Evolutionary conservation across 192 early-diverging fungal species (phyloP), one percentile per base, ranked within the genome.

Genomic region (Spinellus fusiger): DNA sequence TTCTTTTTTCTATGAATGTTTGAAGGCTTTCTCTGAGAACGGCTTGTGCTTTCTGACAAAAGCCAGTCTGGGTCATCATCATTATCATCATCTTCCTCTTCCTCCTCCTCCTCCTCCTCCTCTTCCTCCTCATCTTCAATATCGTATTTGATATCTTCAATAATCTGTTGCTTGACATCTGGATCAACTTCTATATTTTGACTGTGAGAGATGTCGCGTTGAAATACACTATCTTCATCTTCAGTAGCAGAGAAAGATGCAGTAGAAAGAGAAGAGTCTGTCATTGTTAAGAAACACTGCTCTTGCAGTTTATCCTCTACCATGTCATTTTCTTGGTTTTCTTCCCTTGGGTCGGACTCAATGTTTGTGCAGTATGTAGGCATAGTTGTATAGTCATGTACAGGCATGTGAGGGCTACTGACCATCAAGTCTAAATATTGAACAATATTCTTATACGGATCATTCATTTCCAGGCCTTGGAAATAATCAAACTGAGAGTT

Each of bases 21-120:
- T 49, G 22, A 49, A 15, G 47, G 18, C 18, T n/a, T 25, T 50
- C 4, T 50, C 20, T 10, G 26, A 12, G 49, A 23, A 25, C 40
- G 15, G 13, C 40, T 2, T 12, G 40, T 5, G 40, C 13, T 12
- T 44, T 2, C 10, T 2, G 40, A 44, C 40, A 44, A n/a, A 2
- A 44, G 10, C 40, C 35, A 56, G 37, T 56, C 54, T 56, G 54
- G 35, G 26, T 56, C 54, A 10, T 56, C 35, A 35, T 56, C 54
- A 44, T 54, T 0, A 15, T 53, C 52, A 31, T 56, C 54, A 1
- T 44, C 20, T 40, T 56, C 54, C 0, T 22, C 18, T 33, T n/a
- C 2, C 31, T 32, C 29, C 27, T 55, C 54, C 13, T 35, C 54
- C 2, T 33, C 22, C 2, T 56, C 54, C 5, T 56, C 54, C 2